These are phyloP conservation scores for Entoloma clypeatum DNA, from an alignment of 1,284 basidiomycete species.

Conservation along the genomic window DNA sequence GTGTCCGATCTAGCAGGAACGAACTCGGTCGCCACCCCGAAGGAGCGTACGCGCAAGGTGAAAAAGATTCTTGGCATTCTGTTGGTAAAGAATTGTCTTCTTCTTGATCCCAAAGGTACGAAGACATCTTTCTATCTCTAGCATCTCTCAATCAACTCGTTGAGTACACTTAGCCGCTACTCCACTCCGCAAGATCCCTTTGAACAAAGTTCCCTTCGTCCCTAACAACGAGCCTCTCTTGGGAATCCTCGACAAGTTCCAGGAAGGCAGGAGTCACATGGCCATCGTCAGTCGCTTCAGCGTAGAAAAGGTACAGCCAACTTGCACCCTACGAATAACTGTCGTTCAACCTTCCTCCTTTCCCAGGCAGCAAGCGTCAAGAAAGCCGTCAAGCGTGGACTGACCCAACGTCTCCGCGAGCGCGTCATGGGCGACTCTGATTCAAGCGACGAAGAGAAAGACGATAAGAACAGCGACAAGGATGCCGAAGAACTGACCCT, in stretches of 20 bases:
- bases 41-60: constrained; percentile 41
- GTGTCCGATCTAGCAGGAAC: constrained; percentile 29
- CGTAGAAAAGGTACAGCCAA: constrained; percentile 42
- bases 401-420: constrained; percentile 65
- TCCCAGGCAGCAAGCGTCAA: constrained; percentile 59
- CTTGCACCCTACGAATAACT: not conserved
- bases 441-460: constrained; percentile 23
- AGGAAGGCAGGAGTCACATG: constrained; percentile 89
- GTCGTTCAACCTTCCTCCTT: constrained; percentile 10
- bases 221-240: constrained; percentile 84
- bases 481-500: constrained; percentile 27
- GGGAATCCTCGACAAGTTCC: constrained; percentile 86
- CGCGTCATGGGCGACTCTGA: constrained; percentile 64
- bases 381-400: constrained; percentile 63
- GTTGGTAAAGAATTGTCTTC: constrained; percentile 82
- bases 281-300: constrained; percentile 79
- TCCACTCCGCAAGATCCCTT: constrained; percentile 72
- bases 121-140: constrained; percentile 1
- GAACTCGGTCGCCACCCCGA: constrained; percentile 13
- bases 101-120: constrained; percentile 82
- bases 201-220: constrained; percentile 85
- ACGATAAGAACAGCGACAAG: constrained; percentile 8
- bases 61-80: constrained; percentile 82
- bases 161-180: constrained; percentile 54
- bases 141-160: constrained; percentile 5